Base-by-base conservation (phyloP, 108 stramenopile species). In the Pseudonitzschia multistriata region DNA sequence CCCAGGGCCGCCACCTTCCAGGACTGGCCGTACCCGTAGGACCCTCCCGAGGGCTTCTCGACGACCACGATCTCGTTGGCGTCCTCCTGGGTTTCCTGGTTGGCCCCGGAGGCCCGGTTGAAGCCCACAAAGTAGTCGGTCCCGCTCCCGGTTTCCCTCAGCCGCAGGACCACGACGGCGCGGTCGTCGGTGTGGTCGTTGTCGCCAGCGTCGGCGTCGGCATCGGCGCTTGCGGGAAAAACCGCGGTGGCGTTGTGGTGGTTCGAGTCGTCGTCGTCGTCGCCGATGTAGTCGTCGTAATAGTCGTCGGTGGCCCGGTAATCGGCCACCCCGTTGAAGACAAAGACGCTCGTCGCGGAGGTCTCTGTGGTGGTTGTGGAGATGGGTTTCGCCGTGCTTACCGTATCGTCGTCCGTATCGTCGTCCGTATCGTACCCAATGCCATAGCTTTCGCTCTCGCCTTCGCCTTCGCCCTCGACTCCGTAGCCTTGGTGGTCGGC, bases 251-350 rank as follows among this genome's bases (percentile, higher is more conserved):
- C n/a, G n/a, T 45, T 6, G 7, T 17, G 11, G 42, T 45, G 42
- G 17, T 13, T 17, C 42, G 11, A 6, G 11, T 45, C 42, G 15
- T 10, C 42, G 42, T 13, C 11, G 13, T 17, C 42, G 11, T 45
- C 11, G 1, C 2, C 3, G 42, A 10, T 10, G 17, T 6, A 3
- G 7, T 17, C 42, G 13, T 45, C 7, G 42, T 45, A 45, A 13
- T n/a, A n/a, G n/a, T n/a, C n/a, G n/a, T n/a, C n/a, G n/a, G n/a
- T n/a, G n/a, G n/a, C n/a, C n/a, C n/a, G n/a, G n/a, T n/a, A 53
- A 53, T 59, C 57, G 19, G 3, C 33, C 34, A 59, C 57, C 11
- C 57, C 57, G 29, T 59, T 59, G 33, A 59, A n/a, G 7, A 24
- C 34, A 0, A 59, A 59, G n/a, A 24, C n/a, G n/a, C 8, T 45